These are phyloP conservation scores for Serendipita sp. DNA, from an alignment of 768 basidiomycete genomes.

Conservation along the genomic window DNA sequence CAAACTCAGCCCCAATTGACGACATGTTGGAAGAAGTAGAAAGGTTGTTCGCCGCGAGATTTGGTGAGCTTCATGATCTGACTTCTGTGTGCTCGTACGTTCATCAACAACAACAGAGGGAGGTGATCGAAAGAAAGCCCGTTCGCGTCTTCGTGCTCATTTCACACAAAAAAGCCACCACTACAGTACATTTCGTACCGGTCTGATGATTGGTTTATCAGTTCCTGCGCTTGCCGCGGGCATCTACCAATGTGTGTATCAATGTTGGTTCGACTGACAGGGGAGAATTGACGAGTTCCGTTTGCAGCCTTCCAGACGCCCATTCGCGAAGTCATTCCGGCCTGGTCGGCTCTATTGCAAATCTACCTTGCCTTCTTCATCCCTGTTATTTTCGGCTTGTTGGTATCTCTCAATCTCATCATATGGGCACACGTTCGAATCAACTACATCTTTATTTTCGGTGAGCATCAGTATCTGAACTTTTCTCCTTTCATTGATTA, in stretches of 20 bases:
- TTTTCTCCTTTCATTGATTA: slow-evolving; percentile 11
- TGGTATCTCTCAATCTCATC: slow-evolving; percentile 71
- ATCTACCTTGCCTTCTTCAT: slow-evolving; percentile 63
- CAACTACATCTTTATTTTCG: slow-evolving; percentile 90
- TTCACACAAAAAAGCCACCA: slow-evolving; percentile 42
- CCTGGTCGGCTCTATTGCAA: slow-evolving; percentile 59
- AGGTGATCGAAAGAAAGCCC: slow-evolving; percentile 69
- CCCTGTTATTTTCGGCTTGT: slow-evolving; percentile 55
- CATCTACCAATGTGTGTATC: slow-evolving; percentile 39
- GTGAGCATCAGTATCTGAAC: slow-evolving; percentile 24
- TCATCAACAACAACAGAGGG: slow-evolving; percentile 24
- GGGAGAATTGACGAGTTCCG: no score
- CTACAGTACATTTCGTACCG: slow-evolving; percentile 59
- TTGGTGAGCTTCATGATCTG: slow-evolving; percentile 37
- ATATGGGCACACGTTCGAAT: slow-evolving; percentile 65
- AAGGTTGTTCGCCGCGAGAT: slow-evolving; percentile 54
- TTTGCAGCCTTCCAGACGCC: slow-evolving; percentile 37
- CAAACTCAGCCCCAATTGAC: slow-evolving; percentile 42
- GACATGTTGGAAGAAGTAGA: slow-evolving; percentile 65
- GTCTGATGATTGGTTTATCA: slow-evolving; percentile 53
- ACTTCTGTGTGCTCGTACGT: background rate
- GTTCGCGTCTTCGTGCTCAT: slow-evolving; percentile 44
- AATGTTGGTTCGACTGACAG: background rate
- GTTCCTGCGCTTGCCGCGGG: slow-evolving; percentile 53
- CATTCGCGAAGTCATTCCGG: slow-evolving; percentile 39